These are phyloP conservation scores for Geotrichum phurueaensis DNA, from an alignment of 1,139 yeast species.

Conservation along the genomic window DNA sequence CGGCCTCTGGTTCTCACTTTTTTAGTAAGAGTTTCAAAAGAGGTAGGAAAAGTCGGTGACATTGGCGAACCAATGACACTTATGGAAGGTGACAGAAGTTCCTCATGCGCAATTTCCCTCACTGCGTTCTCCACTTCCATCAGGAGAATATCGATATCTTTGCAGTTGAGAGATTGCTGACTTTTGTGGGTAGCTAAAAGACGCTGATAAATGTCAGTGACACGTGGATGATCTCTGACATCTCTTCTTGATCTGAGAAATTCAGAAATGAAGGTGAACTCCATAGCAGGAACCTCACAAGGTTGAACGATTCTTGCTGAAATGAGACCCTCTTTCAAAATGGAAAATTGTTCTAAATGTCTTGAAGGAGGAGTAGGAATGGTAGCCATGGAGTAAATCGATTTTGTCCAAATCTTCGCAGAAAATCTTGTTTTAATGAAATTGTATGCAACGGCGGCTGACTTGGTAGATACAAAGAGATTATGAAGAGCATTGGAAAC, in stretches of 20 bases:
- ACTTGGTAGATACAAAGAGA: constrained; percentile 7
- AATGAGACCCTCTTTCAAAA: constrained; percentile 7
- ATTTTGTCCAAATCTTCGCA: constrained; percentile 15
- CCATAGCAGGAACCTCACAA: constrained; percentile 14
- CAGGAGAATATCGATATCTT: constrained; percentile 9
- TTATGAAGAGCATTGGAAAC: constrained; percentile 15
- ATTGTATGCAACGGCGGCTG: constrained; percentile 13
- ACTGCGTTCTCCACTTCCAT: constrained; percentile 7
- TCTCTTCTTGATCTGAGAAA: constrained; percentile 13
- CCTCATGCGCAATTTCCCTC: constrained; percentile 9
- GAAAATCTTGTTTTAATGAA: constrained; percentile 12
- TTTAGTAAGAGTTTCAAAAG: constrained; percentile 6
- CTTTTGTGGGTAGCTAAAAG: constrained; percentile 3
- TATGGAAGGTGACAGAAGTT: background rate
- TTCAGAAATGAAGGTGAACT: constrained; percentile 10
- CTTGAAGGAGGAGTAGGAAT: constrained; percentile 10
- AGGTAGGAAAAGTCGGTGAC: constrained; percentile 10
- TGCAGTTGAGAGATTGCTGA: background rate
- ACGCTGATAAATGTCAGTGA: constrained; percentile 8
- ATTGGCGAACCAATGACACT: constrained; percentile 6
- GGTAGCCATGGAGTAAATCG: constrained; percentile 14
- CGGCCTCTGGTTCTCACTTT: constrained; percentile 12
- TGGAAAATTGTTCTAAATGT: constrained; percentile 6
- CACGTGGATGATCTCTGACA: constrained; percentile 13
- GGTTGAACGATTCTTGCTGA: constrained; percentile 15